A percentile compares a stretch with the other conserved stretches of the same genome.
Conservation (phyloP, 768 basidiomycete genomes). For the Pholiota conissans region DNA sequence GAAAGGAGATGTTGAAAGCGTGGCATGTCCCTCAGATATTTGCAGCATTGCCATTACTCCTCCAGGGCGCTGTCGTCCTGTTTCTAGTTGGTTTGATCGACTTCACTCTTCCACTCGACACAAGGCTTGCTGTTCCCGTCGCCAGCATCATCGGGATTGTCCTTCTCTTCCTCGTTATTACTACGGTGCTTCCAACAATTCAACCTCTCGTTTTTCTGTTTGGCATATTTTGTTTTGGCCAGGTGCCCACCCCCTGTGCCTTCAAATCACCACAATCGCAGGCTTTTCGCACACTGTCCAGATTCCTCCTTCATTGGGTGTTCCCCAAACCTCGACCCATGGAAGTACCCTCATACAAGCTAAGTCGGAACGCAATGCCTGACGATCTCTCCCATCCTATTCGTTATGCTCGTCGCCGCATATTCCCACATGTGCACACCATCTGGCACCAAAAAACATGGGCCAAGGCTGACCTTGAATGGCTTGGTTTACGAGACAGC, state of each 20-base stretch:
- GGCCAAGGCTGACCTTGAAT: background rate
- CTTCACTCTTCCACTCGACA: slow-evolving; percentile 12
- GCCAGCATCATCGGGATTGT: slow-evolving; percentile 7
- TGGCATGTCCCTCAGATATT: slow-evolving; percentile 9
- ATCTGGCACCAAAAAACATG: background rate
- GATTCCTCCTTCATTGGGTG: background rate
- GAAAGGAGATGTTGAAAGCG: background rate
- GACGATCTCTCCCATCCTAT: no score
- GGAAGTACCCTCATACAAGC: no score
- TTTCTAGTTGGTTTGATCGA: slow-evolving; percentile 19
- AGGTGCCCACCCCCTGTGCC: slow-evolving; percentile 10
- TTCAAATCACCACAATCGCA: slow-evolving; percentile 18
- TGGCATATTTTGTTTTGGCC: background rate
- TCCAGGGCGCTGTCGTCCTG: slow-evolving; percentile 15
- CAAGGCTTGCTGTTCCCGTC: slow-evolving; percentile 10
- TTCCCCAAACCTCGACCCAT: no score
- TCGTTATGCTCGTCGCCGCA: no score
- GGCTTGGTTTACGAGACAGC: slow-evolving; percentile 2
- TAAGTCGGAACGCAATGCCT: background rate
- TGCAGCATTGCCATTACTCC: background rate
- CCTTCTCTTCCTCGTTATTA: slow-evolving; percentile 13
- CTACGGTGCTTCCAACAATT: slow-evolving; percentile 11
- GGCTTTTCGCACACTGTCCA: slow-evolving; percentile 1
- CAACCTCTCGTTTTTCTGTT: slow-evolving; percentile 1
- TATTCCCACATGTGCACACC: background rate